Evolutionary conservation across 2,329 filamentous ascomycete genomes (phyloP).

Genomic region (Neurospora crassa): DNA sequence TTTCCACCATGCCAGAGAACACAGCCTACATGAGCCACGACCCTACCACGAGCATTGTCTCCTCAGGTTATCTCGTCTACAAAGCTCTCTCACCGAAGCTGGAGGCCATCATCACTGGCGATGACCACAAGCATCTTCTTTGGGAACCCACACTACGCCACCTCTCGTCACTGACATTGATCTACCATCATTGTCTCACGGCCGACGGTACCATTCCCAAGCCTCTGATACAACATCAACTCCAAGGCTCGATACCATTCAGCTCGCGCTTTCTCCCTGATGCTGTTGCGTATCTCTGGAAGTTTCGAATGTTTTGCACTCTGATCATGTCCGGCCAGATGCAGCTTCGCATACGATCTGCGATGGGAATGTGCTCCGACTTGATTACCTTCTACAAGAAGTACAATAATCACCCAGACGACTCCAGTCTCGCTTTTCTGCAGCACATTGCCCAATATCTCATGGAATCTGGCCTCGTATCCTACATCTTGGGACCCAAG

Average conservation of each 20-base stretch:
- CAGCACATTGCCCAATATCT: conserved; percentile 62
- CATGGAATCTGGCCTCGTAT: conserved; percentile 59
- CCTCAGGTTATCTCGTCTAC: conserved; percentile 31
- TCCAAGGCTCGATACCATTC: conserved; percentile 27
- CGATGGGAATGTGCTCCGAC: conserved; percentile 60
- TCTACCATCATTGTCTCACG: conserved; percentile 33
- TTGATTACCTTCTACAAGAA: conserved; percentile 58
- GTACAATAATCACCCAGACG: conserved; percentile 36
- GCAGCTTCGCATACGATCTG: conserved; percentile 75
- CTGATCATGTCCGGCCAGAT: conserved; percentile 80
- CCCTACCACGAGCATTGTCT: conserved; percentile 8
- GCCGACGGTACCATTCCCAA: conserved; percentile 27
- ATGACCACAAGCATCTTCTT: conserved; percentile 41
- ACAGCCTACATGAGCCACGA: conserved; percentile 2
- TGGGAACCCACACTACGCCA: conserved; percentile 32
- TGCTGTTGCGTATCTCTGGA: conserved; percentile 55
- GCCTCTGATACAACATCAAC: conserved; percentile 24
- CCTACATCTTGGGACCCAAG: conserved; percentile 82
- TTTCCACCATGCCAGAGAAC: conserved; percentile 14
- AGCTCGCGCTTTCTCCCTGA: conserved; percentile 31
- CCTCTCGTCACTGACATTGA: conserved; percentile 32
- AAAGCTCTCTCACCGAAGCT: conserved; percentile 32
- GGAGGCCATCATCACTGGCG: conserved; percentile 38
- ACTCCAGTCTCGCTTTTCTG: conserved; percentile 40
- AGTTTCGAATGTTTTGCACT: conserved; percentile 56